Evolutionary conservation across 2,329 filamentous ascomycete species (phyloP), one percentile per base, ranked within the genome.

Genomic region (Diaporthe capsici): DNA sequence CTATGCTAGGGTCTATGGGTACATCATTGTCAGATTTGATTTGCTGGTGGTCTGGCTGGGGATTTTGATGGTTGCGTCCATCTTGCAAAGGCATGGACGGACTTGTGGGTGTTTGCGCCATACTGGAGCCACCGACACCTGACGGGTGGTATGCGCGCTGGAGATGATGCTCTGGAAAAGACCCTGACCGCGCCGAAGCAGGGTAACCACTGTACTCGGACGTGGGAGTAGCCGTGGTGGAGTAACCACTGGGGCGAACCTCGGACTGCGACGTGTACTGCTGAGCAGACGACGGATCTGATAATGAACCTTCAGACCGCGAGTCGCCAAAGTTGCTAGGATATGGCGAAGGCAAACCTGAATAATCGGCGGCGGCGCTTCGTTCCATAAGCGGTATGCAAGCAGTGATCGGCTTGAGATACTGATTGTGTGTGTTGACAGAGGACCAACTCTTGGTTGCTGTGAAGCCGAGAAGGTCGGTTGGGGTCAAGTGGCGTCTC

Each of bases 1-100:
- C 94, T 85, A 98, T 98, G 85, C 95, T 97, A 83, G 96, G 95
- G 97, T 98, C 96, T 98, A 98, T 96, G 93, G 95, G 95, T 89
- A 97, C 92, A 92, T 95, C 93, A 91, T 91, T 91, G 95, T 98
- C 94, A 98, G 96, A 97, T 87, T 95, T 96, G 88, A 93, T 90
- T 90, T 92, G 90, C 85, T 90, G 89, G 88, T 91, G 78, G 63
- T 78, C 90, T 88, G 92, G 89, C 85, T 90, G 89, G 88, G 91
- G 79, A 61, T 78, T 90, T 88, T 93, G 93, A 93, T 94, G 92
- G 90, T 89, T 93, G 88, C 90, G 89, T 84, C 86, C 94, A 95
- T 95, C 94, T 91, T 92, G 91, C 89, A 94, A 89, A 92, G 94
- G 90, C 90, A 95, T 91, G 88, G 95, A 98, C 95, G 95, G 94